phyloP scores from a whole-genome alignment of 768 basidiomycete genomes.

The Aureoboletus auriporus region DNA sequence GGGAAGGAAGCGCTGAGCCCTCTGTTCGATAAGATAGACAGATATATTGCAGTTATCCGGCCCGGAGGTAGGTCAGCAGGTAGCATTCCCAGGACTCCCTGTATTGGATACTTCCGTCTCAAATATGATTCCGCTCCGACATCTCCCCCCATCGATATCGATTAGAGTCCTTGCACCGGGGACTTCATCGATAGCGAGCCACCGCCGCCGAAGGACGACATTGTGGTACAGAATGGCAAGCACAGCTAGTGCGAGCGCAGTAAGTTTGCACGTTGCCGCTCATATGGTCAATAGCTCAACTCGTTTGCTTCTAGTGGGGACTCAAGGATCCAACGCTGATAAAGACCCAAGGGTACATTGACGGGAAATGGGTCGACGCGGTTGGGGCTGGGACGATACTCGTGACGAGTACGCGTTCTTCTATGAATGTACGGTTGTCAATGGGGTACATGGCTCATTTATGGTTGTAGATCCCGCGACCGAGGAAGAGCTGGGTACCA shows the following conservation, averaged over 20 bases:
- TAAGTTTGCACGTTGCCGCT: conserved; percentile 27
- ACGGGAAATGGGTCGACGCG: conserved; percentile 86
- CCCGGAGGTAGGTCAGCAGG: background rate
- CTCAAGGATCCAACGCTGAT: conserved; percentile 76
- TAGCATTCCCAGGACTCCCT: background rate
- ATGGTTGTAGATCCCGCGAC: conserved; percentile 76
- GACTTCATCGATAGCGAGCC: conserved; percentile 1
- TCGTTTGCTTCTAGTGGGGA: conserved; percentile 45
- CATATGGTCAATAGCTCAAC: background rate
- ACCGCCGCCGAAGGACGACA: conserved; percentile 6
- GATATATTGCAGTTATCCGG: too few species aligned
- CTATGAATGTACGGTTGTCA: background rate
- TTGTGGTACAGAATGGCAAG: conserved; percentile 51
- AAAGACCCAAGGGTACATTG: conserved; percentile 72
- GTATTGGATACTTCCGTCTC: background rate
- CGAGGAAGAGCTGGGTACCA: conserved; percentile 72
- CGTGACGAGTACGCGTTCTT: conserved; percentile 62
- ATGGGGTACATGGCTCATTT: background rate
- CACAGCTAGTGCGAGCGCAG: conserved; percentile 28
- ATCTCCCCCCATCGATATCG: conserved; percentile 12
- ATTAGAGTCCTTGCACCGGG: conserved; percentile 20
- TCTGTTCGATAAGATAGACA: too few species aligned
- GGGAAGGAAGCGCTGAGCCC: conserved; percentile 27
- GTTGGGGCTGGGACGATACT: conserved; percentile 64
- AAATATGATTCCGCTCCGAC: conserved; percentile 14